phyloP scores from a whole-genome alignment of 345 rosid genomes.

The Hevea brasiliensis region DNA sequence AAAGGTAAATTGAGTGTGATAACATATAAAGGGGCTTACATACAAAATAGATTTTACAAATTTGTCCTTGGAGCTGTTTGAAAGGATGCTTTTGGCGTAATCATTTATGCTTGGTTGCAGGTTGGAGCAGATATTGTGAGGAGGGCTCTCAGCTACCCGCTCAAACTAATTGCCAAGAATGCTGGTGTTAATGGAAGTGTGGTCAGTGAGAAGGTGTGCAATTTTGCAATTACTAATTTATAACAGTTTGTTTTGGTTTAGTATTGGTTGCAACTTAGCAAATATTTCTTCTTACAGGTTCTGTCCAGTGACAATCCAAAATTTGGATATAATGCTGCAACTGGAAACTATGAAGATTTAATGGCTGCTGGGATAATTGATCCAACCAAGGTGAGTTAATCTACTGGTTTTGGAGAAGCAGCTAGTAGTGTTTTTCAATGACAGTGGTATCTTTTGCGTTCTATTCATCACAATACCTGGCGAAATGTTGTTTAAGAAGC shows the following conservation, averaged over 20 bases:
- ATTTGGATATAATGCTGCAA: slow-evolving; percentile 90
- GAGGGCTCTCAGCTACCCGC: slow-evolving; percentile 87
- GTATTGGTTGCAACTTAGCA: background rate
- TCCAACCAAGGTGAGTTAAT: slow-evolving; percentile 64
- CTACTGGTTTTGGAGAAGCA: background rate
- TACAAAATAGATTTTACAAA: background rate
- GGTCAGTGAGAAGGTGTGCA: slow-evolving; percentile 73
- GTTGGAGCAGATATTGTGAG: slow-evolving; percentile 94
- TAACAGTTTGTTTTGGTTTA: background rate
- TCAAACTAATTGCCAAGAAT: slow-evolving; percentile 89
- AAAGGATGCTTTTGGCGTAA: background rate
- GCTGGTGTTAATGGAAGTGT: slow-evolving; percentile 97
- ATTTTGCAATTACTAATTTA: background rate
- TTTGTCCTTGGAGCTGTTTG: background rate
- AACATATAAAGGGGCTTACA: background rate
- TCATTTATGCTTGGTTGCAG: slow-evolving; percentile 33
- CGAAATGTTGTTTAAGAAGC: background rate
- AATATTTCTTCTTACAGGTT: slow-evolving; percentile 42
- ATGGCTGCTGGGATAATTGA: slow-evolving; percentile 98
- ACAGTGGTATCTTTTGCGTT: too few relatives aligned
- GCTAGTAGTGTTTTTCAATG: too few relatives aligned
- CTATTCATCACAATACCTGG: too few relatives aligned
- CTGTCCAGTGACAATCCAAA: slow-evolving; percentile 66
- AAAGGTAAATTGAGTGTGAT: slow-evolving; percentile 46
- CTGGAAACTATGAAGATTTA: slow-evolving; percentile 88